These are phyloP conservation scores for Calonectria leucothoes DNA, from an alignment of 2,329 filamentous ascomycete genomes.

Conservation along the genomic window DNA sequence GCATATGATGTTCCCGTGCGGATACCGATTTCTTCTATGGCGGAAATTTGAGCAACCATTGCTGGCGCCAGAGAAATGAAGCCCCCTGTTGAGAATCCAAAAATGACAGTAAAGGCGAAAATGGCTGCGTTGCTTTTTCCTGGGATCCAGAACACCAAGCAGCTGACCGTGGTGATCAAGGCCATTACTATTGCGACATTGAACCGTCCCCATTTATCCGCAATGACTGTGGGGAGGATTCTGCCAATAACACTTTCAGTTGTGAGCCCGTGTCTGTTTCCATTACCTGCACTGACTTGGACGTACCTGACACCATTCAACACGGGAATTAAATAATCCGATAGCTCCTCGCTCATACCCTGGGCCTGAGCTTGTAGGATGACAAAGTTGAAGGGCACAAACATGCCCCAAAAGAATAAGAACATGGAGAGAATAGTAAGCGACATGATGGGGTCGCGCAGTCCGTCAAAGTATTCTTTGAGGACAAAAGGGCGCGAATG, in stretches of 20 bases:
- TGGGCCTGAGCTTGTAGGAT: slow-evolving; percentile 43
- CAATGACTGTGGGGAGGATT: neutral
- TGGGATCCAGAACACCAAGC: neutral
- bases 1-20: slow-evolving; percentile 1
- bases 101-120: slow-evolving; percentile 54
- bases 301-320: slow-evolving; percentile 47
- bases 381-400: slow-evolving; percentile 51
- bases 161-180: neutral
- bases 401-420: slow-evolving; percentile 50
- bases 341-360: slow-evolving; percentile 39
- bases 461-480: slow-evolving; percentile 30
- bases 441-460: slow-evolving; percentile 46
- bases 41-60: slow-evolving; percentile 52
- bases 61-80: slow-evolving; percentile 53
- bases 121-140: slow-evolving; percentile 28
- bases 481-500: slow-evolving; percentile 40
- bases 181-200: slow-evolving; percentile 2
- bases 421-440: slow-evolving; percentile 47
- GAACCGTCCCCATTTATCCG: neutral
- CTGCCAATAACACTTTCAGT: neutral
- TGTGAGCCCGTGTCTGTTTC: neutral
- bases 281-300: neutral
- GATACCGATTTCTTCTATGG: slow-evolving; percentile 1
- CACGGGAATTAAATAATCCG: slow-evolving; percentile 51
- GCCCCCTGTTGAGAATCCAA: slow-evolving; percentile 55